Conservation (phyloP, 2,329 filamentous ascomycete species). For the Chaetothyriales sp. region DNA sequence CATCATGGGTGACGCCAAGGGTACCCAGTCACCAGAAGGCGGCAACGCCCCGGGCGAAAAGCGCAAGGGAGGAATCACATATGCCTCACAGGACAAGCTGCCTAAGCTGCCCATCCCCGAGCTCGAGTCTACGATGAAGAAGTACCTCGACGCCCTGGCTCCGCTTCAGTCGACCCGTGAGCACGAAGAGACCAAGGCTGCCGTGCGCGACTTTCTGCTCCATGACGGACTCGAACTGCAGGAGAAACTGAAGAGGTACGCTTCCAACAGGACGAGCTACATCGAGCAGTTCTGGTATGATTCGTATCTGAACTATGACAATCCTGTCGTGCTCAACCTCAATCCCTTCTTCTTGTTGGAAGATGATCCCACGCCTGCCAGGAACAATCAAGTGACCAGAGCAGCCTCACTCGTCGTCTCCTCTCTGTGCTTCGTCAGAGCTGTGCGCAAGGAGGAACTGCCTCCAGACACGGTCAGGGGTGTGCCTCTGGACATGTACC, state of each 20-base stretch:
- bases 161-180: constrained; percentile 71
- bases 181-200: constrained; percentile 64
- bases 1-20: constrained; percentile 16
- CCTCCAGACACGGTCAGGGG: constrained; percentile 75
- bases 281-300: constrained; percentile 99
- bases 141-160: constrained; percentile 63
- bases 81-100: constrained; percentile 72
- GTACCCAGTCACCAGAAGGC: constrained; percentile 16
- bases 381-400: constrained; percentile 91
- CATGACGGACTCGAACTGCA: constrained; percentile 72
- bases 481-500: constrained; percentile 89
- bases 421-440: constrained; percentile 78
- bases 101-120: constrained; percentile 89
- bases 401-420: constrained; percentile 86
- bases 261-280: constrained; percentile 79
- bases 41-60: constrained; percentile 24
- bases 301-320: constrained; percentile 95
- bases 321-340: constrained; percentile 89
- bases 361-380: constrained; percentile 88
- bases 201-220: constrained; percentile 68
- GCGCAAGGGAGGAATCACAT: constrained; percentile 58
- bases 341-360: constrained; percentile 97
- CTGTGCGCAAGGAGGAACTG: constrained; percentile 82
- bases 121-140: constrained; percentile 59
- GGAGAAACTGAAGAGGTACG: constrained; percentile 79